A percentile compares a stretch with the other conserved stretches of the same genome.
Conservation (phyloP, 805 yeast genomes). For the Candida coquimbonensis region DNA sequence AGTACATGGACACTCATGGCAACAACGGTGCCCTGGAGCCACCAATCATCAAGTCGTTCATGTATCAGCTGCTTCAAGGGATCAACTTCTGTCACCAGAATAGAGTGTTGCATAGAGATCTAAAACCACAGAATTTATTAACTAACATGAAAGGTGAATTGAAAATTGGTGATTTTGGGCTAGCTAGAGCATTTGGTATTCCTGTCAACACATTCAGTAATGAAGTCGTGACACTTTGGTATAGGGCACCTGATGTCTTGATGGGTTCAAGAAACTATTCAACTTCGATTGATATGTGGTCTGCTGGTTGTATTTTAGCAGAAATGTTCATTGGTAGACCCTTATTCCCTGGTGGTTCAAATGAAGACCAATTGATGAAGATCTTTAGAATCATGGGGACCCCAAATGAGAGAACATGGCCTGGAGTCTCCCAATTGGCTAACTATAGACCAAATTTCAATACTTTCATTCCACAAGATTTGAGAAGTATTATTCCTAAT, state of each 20-base stretch:
- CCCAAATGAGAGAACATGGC: slow-evolving; percentile 95
- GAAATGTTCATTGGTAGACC: slow-evolving; percentile 99
- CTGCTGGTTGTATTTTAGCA: slow-evolving; percentile 96
- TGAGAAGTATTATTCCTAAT: slow-evolving; percentile 67
- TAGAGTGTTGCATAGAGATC: slow-evolving; percentile 62
- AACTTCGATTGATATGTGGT: slow-evolving; percentile 97
- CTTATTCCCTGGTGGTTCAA: slow-evolving; percentile 90
- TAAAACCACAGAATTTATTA: slow-evolving; percentile 91
- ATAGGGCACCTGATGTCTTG: slow-evolving; percentile 94
- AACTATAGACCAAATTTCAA: slow-evolving; percentile 83
- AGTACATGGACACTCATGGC: slow-evolving; percentile 86
- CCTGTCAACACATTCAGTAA: slow-evolving; percentile 96
- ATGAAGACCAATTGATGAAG: slow-evolving; percentile 89
- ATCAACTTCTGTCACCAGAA: slow-evolving; percentile 63
- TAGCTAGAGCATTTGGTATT: slow-evolving; percentile 96
- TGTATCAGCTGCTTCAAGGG: slow-evolving; percentile 90
- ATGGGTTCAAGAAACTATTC: slow-evolving; percentile 93
- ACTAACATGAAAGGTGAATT: slow-evolving; percentile 86
- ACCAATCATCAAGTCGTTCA: slow-evolving; percentile 77
- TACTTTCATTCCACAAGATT: slow-evolving; percentile 82
- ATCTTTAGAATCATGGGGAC: slow-evolving; percentile 95
- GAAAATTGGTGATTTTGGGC: slow-evolving; percentile 93
- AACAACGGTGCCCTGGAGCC: slow-evolving; percentile 88
- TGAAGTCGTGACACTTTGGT: slow-evolving; percentile 97
- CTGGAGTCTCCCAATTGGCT: slow-evolving; percentile 86